phyloP scores from a whole-genome alignment of 2,329 filamentous ascomycete genomes.

The Tolypocladium guangdongense region DNA sequence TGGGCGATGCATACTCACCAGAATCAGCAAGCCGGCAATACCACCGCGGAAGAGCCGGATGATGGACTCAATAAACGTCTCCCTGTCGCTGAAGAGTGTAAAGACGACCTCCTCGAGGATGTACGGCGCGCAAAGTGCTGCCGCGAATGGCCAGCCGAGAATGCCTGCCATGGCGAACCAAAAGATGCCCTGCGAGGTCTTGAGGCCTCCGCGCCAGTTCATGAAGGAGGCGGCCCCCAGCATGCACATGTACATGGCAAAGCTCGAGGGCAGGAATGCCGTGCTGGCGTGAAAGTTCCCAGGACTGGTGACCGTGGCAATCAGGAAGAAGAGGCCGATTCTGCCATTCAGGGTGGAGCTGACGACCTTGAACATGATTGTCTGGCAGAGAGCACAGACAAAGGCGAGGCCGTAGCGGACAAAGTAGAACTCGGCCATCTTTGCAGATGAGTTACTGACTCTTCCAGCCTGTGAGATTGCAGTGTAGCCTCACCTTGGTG shows the following conservation, averaged over 20 bases:
- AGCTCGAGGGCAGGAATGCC: conserved; percentile 84
- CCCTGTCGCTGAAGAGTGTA: conserved; percentile 39
- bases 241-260: conserved; percentile 91
- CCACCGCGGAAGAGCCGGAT: conserved; percentile 56
- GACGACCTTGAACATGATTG: conserved; percentile 68
- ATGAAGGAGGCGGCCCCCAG: conserved; percentile 82
- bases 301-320: conserved; percentile 66
- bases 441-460: background rate
- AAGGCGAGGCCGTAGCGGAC: conserved; percentile 67
- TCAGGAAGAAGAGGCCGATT: conserved; percentile 74
- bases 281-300: conserved; percentile 90
- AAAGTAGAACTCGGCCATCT: conserved; percentile 74
- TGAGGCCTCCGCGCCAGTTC: conserved; percentile 72
- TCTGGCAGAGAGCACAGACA: conserved; percentile 71
- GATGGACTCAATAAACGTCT: conserved; percentile 48
- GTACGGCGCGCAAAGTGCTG: conserved; percentile 71
- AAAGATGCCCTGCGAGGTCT: conserved; percentile 73
- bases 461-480: background rate
- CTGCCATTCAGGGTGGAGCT: conserved; percentile 68
- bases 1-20: conserved; percentile 41
- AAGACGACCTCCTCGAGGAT: conserved; percentile 64
- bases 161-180: conserved; percentile 83
- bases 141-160: conserved; percentile 90
- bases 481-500: conserved; percentile 35
- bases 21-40: conserved; percentile 52